These are phyloP conservation scores for Kluyveromyces starmeri DNA, from an alignment of 805 yeast species.

Conservation along the genomic window DNA sequence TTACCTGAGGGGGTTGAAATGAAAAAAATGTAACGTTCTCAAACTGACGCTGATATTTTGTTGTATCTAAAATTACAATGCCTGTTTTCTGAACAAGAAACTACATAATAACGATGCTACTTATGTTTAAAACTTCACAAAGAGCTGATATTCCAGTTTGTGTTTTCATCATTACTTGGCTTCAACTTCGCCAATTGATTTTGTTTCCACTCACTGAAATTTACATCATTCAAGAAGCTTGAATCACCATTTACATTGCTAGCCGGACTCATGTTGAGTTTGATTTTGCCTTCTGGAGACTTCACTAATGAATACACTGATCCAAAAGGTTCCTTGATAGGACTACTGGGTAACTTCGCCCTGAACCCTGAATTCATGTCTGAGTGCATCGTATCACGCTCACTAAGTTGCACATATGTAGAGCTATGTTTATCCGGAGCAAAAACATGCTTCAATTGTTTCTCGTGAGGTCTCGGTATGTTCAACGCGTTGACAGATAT, in stretches of 20 bases:
- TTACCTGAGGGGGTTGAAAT: conserved; percentile 73
- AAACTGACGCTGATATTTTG: too few relatives aligned
- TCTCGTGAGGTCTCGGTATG: not conserved
- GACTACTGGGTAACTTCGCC: conserved; percentile 16
- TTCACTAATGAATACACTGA: conserved; percentile 24
- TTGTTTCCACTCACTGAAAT: conserved; percentile 24
- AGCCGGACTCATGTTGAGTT: conserved; percentile 13
- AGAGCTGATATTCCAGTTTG: conserved; percentile 10
- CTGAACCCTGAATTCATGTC: not conserved
- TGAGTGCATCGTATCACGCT: not conserved
- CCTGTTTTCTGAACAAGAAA: too few relatives aligned
- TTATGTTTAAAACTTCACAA: too few relatives aligned
- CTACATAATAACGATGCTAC: too few relatives aligned
- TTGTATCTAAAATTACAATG: too few relatives aligned
- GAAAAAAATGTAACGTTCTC: conserved; percentile 45
- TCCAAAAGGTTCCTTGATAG: conserved; percentile 23
- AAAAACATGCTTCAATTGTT: too few relatives aligned
- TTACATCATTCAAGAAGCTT: conserved; percentile 26
- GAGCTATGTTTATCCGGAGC: too few relatives aligned
- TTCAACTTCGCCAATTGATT: conserved; percentile 25
- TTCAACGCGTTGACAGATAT: not conserved
- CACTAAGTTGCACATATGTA: not conserved
- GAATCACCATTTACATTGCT: conserved; percentile 17
- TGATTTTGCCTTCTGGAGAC: conserved; percentile 27
- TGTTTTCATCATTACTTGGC: conserved; percentile 1